A percentile compares a stretch with the other conserved stretches of the same genome.
These are phyloP conservation scores for Ceratocystis harringtonii DNA, from an alignment of 2,329 filamentous ascomycete genomes.

Conservation along the genomic window DNA sequence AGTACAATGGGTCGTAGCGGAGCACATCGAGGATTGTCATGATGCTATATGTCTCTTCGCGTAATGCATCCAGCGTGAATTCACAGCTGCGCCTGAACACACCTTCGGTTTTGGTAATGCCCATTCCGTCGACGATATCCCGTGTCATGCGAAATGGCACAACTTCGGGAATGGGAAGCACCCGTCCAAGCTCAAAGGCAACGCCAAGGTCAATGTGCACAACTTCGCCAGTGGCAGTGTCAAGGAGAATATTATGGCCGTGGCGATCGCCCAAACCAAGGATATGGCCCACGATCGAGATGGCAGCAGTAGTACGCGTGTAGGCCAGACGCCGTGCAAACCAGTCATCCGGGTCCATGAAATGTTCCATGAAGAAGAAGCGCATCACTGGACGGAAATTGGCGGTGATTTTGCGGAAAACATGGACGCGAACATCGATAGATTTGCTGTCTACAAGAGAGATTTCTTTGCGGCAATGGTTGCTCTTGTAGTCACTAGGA, in stretches of 20 bases:
- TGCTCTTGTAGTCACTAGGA: slow-evolving; percentile 66
- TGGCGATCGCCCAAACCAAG: slow-evolving; percentile 88
- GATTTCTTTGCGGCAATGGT: slow-evolving; percentile 66
- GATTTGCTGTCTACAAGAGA: slow-evolving; percentile 42
- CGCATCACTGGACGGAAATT: slow-evolving; percentile 85
- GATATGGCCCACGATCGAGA: slow-evolving; percentile 87
- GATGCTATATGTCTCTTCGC: slow-evolving; percentile 92
- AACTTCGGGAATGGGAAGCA: slow-evolving; percentile 88
- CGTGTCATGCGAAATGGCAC: slow-evolving; percentile 90
- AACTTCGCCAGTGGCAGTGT: slow-evolving; percentile 77
- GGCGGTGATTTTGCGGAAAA: slow-evolving; percentile 64
- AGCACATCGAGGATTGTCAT: slow-evolving; percentile 97
- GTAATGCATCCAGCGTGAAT: slow-evolving; percentile 84
- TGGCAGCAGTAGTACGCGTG: slow-evolving; percentile 80
- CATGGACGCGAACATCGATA: slow-evolving; percentile 40
- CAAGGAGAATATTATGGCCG: slow-evolving; percentile 90
- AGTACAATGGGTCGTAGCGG: slow-evolving; percentile 94
- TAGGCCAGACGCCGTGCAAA: slow-evolving; percentile 81
- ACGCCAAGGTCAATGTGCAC: slow-evolving; percentile 96
- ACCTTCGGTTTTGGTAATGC: slow-evolving; percentile 84
- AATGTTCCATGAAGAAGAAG: slow-evolving; percentile 95
- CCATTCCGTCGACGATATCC: slow-evolving; percentile 95
- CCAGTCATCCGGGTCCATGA: slow-evolving; percentile 90
- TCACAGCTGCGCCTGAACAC: slow-evolving; percentile 97
- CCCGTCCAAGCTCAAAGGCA: slow-evolving; percentile 87